Evolutionary conservation across 345 rosid genomes (phyloP), one percentile per base, ranked within the genome.

Genomic region (Cochlearia excelsa): DNA sequence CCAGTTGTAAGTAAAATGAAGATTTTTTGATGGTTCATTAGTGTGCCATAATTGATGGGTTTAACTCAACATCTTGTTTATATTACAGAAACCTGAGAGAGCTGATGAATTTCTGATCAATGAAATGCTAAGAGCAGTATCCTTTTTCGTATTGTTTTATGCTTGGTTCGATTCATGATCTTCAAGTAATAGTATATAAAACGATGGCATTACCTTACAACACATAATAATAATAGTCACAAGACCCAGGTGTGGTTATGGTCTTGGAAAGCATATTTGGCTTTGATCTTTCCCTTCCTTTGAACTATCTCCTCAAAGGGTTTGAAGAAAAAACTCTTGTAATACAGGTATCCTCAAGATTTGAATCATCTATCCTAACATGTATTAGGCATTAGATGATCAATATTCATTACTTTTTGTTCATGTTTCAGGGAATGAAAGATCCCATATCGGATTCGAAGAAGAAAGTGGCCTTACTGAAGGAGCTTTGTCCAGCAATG

Each of bases 71-170:
- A 39, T 28, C 72, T 26, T 63, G 46, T 59, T 52, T 56, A 33
- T 57, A 60, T 65, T 73, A 71, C 85, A 90, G 96, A 84, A 75
- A 56, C 45, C 81, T 0, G 80, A 80, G 52, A 79, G 96, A 75
- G 98, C 81, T 70, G 92, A 91, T 66, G 82, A 78, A 48, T 77
- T 83, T 83, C 95, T 91, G 55, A 64, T 79, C 40, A 39, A 62
- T 51, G 94, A 91, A 82, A 87, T 91, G 98, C 77, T 82, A 41
- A 79, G 98, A 74, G 91, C 95, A 51, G 98, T 91, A 87, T 91
- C 98, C 91, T 82, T 47, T 30, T 39, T 16, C 23, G 23, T 16
- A 16, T 16, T 16, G 23, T 16, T 16, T 26, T 1, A 1, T 46
- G 65, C 37, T 34, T 31, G 10, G 11, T 0, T 61, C 23, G 30